These are phyloP conservation scores for Capsella bursapastoris DNA, from an alignment of 345 rosid genomes.

Conservation along the genomic window DNA sequence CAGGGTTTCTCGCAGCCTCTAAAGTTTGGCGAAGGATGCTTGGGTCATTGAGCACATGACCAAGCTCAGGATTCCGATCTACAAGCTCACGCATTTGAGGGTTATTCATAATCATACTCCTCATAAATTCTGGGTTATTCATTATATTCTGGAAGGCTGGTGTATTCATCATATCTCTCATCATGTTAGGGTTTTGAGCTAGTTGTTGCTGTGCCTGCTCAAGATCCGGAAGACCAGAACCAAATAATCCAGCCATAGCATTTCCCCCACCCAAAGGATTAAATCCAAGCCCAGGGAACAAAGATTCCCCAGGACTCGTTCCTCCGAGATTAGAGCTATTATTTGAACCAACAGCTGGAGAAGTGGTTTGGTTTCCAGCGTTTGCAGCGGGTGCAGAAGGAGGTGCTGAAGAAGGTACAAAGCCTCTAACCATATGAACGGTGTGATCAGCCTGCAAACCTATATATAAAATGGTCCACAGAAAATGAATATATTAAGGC, in stretches of 20 bases:
- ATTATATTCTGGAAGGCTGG: conserved; percentile 79
- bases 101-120: conserved; percentile 78
- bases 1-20: conserved; percentile 90
- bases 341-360: conserved; percentile 63
- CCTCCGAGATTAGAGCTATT: conserved; percentile 56
- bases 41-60: conserved; percentile 84
- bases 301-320: conserved; percentile 61
- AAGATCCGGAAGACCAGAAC: conserved; percentile 75
- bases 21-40: conserved; percentile 76
- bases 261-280: conserved; percentile 62
- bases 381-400: conserved; percentile 50
- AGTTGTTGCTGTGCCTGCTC: conserved; percentile 84
- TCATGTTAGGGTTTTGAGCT: conserved; percentile 76
- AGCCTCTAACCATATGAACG: conserved; percentile 91
- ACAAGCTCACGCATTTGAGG: conserved; percentile 93
- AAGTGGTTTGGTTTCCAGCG: conserved; percentile 50
- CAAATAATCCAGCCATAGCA: conserved; percentile 62
- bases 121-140: conserved; percentile 89
- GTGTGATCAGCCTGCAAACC: conserved; percentile 97
- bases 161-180: conserved; percentile 86
- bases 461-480: conserved; percentile 38
- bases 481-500: conserved; percentile 2
- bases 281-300: conserved; percentile 80
- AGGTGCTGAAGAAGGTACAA: conserved; percentile 61
- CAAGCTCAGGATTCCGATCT: conserved; percentile 93